A percentile compares a stretch with the other conserved stretches of the same genome.
phyloP scores from a whole-genome alignment of 2,329 filamentous ascomycete genomes.

The Geosmithia flava region DNA sequence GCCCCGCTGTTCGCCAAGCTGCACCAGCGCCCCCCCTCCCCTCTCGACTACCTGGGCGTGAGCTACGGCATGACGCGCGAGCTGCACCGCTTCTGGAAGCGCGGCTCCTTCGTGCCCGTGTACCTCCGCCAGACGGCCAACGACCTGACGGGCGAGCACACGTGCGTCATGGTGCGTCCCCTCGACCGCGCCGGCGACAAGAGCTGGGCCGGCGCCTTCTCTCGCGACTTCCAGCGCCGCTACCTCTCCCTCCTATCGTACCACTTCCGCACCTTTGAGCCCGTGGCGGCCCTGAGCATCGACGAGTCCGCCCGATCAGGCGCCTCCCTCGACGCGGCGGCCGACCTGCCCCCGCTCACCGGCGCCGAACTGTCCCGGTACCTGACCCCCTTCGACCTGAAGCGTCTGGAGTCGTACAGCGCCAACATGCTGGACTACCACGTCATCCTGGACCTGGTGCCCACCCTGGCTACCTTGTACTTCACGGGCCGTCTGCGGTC shows the following conservation, averaged over 20 bases:
- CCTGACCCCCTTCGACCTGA: conserved; percentile 86
- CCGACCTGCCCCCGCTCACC: conserved; percentile 41
- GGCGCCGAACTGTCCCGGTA: conserved; percentile 66
- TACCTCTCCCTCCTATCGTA: conserved; percentile 85
- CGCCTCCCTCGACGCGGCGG: conserved; percentile 56
- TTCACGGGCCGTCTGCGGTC: conserved; percentile 65
- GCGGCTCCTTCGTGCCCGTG: conserved; percentile 71
- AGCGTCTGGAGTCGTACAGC: conserved; percentile 87
- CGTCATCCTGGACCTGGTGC: conserved; percentile 87
- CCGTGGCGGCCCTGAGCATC: conserved; percentile 70
- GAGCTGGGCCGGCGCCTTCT: conserved; percentile 82
- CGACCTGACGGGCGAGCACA: conserved; percentile 93
- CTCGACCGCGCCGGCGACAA: conserved; percentile 56
- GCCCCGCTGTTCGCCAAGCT: conserved; percentile 86
- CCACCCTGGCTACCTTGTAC: conserved; percentile 69
- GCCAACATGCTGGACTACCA: conserved; percentile 98
- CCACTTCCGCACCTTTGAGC: conserved; percentile 75
- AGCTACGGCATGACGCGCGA: conserved; percentile 82
- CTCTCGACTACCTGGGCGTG: conserved; percentile 86
- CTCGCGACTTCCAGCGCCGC: conserved; percentile 87
- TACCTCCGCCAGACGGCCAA: conserved; percentile 94
- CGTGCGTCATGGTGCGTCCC: conserved; percentile 90
- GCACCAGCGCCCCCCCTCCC: conserved; percentile 65
- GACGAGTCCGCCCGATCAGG: conserved; percentile 67
- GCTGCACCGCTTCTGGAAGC: conserved; percentile 96